A percentile compares a stretch with the other conserved stretches of the same genome.
These are phyloP conservation scores for Ilex paraguariensis DNA, from an alignment of 305 asterid genomes.

Conservation along the genomic window DNA sequence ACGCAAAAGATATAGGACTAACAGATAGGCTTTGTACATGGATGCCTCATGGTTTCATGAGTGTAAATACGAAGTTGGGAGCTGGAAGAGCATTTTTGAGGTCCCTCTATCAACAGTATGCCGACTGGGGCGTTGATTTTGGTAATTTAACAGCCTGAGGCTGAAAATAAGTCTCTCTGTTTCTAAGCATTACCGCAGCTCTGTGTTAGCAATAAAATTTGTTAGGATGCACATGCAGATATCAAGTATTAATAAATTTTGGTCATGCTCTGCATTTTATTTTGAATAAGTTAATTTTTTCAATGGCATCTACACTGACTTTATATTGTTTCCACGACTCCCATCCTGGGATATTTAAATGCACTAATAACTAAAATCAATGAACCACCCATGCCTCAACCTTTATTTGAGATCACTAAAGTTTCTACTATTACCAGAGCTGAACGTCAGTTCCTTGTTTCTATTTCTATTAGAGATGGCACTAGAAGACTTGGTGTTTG, in stretches of 20 bases:
- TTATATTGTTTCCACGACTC: too few species aligned
- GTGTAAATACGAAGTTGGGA: conserved; percentile 65
- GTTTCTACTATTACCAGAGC: too few species aligned
- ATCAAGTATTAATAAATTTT: background rate
- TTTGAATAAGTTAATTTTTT: background rate
- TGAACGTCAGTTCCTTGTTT: too few species aligned
- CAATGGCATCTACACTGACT: too few species aligned
- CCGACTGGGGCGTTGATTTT: conserved; percentile 91
- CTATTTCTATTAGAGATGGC: too few species aligned
- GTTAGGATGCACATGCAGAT: background rate
- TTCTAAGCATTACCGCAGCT: background rate
- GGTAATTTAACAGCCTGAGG: conserved; percentile 34
- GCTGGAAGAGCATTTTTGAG: conserved; percentile 89
- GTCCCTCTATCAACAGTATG: conserved; percentile 86
- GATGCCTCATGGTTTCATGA: conserved; percentile 93
- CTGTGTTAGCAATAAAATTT: background rate
- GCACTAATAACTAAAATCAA: too few species aligned
- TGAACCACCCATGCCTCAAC: too few species aligned
- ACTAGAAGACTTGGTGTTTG: too few species aligned
- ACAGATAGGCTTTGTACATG: conserved; percentile 74
- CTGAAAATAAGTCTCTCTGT: background rate
- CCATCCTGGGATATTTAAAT: background rate
- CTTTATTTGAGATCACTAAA: too few species aligned
- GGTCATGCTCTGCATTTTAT: background rate
- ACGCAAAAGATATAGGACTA: conserved; percentile 72